These are phyloP conservation scores for Vaccinium myrtillus DNA, from an alignment of 148 eudicot genomes.

Conservation along the genomic window DNA sequence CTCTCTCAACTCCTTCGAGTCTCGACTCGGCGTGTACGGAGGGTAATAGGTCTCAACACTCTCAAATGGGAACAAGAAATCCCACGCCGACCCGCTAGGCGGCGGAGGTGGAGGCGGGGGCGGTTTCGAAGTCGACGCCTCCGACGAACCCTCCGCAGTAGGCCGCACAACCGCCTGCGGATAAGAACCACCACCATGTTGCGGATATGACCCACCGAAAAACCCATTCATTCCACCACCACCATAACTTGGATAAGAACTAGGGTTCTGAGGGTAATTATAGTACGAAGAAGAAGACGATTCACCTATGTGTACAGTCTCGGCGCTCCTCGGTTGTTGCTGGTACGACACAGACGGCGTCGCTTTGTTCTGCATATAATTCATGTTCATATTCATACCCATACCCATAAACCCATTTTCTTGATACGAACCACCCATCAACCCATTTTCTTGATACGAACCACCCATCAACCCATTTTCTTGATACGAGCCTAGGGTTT, in stretches of 20 bases:
- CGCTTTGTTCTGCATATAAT: slow-evolving; percentile 63
- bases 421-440: slow-evolving; percentile 7
- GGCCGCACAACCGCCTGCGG: slow-evolving; percentile 20
- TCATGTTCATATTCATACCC: slow-evolving; percentile 41
- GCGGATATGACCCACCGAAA: slow-evolving; percentile 28
- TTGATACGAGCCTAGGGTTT: slow-evolving; percentile 13
- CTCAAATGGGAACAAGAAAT: slow-evolving; percentile 76
- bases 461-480: slow-evolving; percentile 17
- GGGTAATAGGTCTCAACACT: slow-evolving; percentile 51
- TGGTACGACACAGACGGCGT: slow-evolving; percentile 67
- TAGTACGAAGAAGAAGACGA: slow-evolving; percentile 40
- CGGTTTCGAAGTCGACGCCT: slow-evolving; percentile 39
- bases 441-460: slow-evolving; percentile 1
- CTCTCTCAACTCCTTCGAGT: slow-evolving; percentile 78
- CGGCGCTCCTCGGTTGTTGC: slow-evolving; percentile 52
- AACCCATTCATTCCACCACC: slow-evolving; percentile 21
- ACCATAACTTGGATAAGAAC: slow-evolving; percentile 30
- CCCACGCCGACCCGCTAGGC: slow-evolving; percentile 68
- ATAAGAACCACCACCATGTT: slow-evolving; percentile 21
- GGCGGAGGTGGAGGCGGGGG: slow-evolving; percentile 86
- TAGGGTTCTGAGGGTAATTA: slow-evolving; percentile 35
- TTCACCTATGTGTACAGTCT: slow-evolving; percentile 48
- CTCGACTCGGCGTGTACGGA: slow-evolving; percentile 55
- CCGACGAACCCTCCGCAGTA: slow-evolving; percentile 12
- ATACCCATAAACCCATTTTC: slow-evolving; percentile 24